Evolutionary conservation across 148 eudicot genomes (phyloP).

Genomic region (Chenopodium album): DNA sequence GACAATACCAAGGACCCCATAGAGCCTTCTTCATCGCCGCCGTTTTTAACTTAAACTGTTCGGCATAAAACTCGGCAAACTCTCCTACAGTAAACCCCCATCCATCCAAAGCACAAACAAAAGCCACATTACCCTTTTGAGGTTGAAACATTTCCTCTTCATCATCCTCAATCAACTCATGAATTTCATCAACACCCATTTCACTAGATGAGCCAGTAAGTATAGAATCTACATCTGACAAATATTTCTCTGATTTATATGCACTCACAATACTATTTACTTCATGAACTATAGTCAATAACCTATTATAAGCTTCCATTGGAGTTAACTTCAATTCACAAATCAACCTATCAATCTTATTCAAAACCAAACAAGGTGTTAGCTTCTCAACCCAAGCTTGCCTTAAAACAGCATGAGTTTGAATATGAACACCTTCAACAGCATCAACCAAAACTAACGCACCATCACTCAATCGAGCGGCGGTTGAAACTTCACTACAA

Average conservation of each 20-base stretch:
- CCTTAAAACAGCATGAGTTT: constrained; percentile 88
- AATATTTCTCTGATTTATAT: constrained; percentile 82
- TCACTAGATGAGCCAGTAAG: constrained; percentile 56
- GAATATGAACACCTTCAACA: constrained; percentile 97
- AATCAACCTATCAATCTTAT: constrained; percentile 94
- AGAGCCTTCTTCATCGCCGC: constrained; percentile 53
- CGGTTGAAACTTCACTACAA: constrained; percentile 93
- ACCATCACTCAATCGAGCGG: constrained; percentile 91
- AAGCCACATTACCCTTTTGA: constrained; percentile 88
- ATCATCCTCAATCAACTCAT: constrained; percentile 69
- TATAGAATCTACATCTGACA: constrained; percentile 88
- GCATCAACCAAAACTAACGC: constrained; percentile 88
- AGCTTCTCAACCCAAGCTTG: constrained; percentile 97
- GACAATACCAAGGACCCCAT: constrained; percentile 89
- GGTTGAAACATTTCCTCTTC: constrained; percentile 92
- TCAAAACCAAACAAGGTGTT: constrained; percentile 82
- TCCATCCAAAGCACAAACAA: constrained; percentile 93
- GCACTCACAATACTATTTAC: constrained; percentile 84
- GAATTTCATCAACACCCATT: constrained; percentile 45
- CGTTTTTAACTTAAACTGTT: constrained; percentile 58
- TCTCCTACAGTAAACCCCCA: constrained; percentile 82
- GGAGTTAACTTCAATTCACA: constrained; percentile 75
- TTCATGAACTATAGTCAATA: constrained; percentile 84
- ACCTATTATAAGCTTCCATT: constrained; percentile 70
- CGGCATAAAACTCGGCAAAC: constrained; percentile 84